A percentile compares a stretch with the other conserved stretches of the same genome.
These are phyloP conservation scores for Porphyridium purpureum DNA, from an alignment of 23 red algal species.

Conservation along the genomic window DNA sequence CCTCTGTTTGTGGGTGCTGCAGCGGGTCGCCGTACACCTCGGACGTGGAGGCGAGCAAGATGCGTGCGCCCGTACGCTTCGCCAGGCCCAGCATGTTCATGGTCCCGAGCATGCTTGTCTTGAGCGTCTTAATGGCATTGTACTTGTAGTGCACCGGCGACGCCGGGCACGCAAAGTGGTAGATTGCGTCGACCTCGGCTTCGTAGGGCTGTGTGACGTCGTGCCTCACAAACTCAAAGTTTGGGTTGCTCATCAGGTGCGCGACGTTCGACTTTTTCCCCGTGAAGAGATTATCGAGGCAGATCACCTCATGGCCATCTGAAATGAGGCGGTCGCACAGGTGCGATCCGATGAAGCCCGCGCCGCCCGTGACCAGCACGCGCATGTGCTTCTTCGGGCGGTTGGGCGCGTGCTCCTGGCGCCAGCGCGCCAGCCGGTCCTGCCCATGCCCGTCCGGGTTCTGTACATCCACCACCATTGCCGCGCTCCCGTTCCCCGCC, in stretches of 20 bases:
- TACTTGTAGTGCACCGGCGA: slow-evolving; percentile 99
- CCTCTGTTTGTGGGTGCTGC: slow-evolving; percentile 84
- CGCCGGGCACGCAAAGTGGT: slow-evolving; percentile 94
- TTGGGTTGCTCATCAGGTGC: slow-evolving; percentile 48
- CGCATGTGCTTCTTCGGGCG: slow-evolving; percentile 52
- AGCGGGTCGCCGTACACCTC: slow-evolving; percentile 99
- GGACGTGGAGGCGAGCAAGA: slow-evolving; percentile 81
- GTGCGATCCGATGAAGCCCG: slow-evolving; percentile 98
- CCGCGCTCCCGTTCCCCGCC: neutral
- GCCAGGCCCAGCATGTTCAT: slow-evolving; percentile 98
- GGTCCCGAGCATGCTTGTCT: slow-evolving; percentile 91
- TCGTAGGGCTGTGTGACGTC: slow-evolving; percentile 85
- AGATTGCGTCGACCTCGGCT: slow-evolving; percentile 92
- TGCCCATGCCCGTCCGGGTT: neutral
- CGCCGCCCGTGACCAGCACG: slow-evolving; percentile 94
- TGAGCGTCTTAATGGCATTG: slow-evolving; percentile 98
- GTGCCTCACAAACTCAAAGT: slow-evolving; percentile 97
- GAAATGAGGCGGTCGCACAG: slow-evolving; percentile 94
- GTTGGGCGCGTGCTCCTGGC: slow-evolving; percentile 67
- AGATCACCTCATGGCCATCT: slow-evolving; percentile 94
- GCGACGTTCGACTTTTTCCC: slow-evolving; percentile 81
- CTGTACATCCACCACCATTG: neutral
- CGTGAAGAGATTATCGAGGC: slow-evolving; percentile 88
- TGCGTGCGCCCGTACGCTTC: slow-evolving; percentile 79
- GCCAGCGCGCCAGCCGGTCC: neutral